Percentiles rank a stretch among this genome's conserved stretches.
phyloP scores from a whole-genome alignment of 495 filamentous ascomycete genomes.

The Neohortaea acidophila region DNA sequence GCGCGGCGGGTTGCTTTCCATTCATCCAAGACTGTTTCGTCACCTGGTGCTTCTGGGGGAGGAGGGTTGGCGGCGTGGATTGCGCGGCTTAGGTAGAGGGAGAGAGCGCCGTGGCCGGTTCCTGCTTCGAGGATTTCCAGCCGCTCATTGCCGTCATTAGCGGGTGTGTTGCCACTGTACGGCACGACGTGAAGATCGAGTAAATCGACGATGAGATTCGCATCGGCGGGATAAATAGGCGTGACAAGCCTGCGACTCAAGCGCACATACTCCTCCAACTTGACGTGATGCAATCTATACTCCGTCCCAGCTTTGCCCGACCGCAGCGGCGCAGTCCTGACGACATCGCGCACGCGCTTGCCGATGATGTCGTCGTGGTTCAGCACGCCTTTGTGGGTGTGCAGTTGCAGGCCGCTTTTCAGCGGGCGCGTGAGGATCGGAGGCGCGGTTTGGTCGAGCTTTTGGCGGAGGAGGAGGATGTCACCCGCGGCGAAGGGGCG shows the following conservation, averaged over 20 bases:
- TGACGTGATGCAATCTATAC: slow-evolving; percentile 45
- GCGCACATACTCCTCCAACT: slow-evolving; percentile 54
- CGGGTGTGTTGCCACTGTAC: too few relatives aligned
- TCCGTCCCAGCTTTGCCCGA: slow-evolving; percentile 12
- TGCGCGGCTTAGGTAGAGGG: slow-evolving; percentile 55
- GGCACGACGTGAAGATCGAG: slow-evolving; percentile 66
- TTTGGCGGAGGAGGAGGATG: slow-evolving; percentile 38
- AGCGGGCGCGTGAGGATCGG: slow-evolving; percentile 39
- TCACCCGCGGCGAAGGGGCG: slow-evolving; percentile 31
- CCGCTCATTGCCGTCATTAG: background rate
- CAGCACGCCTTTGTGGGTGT: slow-evolving; percentile 37
- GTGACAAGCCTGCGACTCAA: slow-evolving; percentile 51
- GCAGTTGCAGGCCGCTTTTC: slow-evolving; percentile 29
- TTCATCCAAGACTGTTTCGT: slow-evolving; percentile 2
- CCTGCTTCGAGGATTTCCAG: slow-evolving; percentile 69
- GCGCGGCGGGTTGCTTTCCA: slow-evolving; percentile 35
- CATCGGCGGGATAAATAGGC: slow-evolving; percentile 64
- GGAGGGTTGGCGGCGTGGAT: slow-evolving; percentile 54
- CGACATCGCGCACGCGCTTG: slow-evolving; percentile 37
- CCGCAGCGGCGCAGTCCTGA: slow-evolving; percentile 37
- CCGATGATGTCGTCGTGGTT: slow-evolving; percentile 50
- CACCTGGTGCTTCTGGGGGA: slow-evolving; percentile 1
- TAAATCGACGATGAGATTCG: slow-evolving; percentile 53
- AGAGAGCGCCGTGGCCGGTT: slow-evolving; percentile 64
- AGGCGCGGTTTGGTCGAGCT: slow-evolving; percentile 21